phyloP scores from a whole-genome alignment of 345 rosid species.

The Psidium friedrichsthalianum region DNA sequence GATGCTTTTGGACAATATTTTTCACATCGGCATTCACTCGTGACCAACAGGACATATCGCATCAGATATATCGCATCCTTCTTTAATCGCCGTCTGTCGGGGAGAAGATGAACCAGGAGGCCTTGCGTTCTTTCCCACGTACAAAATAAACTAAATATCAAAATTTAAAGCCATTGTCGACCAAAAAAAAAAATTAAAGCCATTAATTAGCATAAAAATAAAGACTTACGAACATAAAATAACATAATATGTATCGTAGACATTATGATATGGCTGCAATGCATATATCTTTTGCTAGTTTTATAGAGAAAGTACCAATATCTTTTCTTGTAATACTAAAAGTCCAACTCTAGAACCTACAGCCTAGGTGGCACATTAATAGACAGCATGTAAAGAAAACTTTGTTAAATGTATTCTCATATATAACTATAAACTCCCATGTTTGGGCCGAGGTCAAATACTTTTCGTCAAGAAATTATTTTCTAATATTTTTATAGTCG shows the following conservation, averaged over 20 bases:
- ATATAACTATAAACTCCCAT: not conserved
- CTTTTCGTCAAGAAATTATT: not conserved
- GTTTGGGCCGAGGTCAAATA: not conserved
- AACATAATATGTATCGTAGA: no score
- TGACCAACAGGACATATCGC: not conserved
- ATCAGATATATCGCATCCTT: not conserved
- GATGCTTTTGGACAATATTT: not conserved
- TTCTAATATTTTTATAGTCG: not conserved
- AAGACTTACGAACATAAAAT: no score
- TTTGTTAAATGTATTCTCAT: not conserved
- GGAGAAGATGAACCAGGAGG: not conserved
- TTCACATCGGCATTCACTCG: not conserved
- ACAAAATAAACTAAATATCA: no score
- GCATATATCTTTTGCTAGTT: not conserved
- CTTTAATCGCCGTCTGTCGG: not conserved
- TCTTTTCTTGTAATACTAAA: not conserved
- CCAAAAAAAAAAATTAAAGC: no score
- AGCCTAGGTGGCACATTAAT: not conserved
- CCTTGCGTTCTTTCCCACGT: not conserved
- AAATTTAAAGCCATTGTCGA: no score
- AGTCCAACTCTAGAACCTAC: not conserved
- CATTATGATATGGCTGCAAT: no score
- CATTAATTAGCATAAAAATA: no score
- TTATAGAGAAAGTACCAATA: not conserved
- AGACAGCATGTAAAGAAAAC: not conserved